Percentiles rank a stretch among this genome's conserved stretches.
phyloP scores from a whole-genome alignment of 345 rosid genomes.

The Euphorbia peplus region DNA sequence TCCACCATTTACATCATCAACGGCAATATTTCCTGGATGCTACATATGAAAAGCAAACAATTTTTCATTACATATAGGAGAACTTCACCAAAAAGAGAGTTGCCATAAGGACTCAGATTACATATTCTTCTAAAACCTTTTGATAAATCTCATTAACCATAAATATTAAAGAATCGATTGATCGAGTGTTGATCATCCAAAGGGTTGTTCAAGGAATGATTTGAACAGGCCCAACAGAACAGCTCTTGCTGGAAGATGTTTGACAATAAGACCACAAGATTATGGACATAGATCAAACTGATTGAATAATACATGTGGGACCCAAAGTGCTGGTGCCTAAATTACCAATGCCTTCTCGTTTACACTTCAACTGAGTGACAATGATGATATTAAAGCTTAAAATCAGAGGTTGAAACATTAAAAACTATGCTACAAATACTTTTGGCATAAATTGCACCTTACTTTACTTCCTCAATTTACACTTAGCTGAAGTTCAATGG shows the following conservation, averaged over 20 bases:
- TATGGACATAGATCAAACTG: neutral
- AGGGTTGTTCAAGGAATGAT: neutral
- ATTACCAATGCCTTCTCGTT: neutral
- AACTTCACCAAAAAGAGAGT: neutral
- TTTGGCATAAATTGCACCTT: constrained; percentile 1
- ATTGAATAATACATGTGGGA: neutral
- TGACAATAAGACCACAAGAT: neutral
- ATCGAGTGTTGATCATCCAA: neutral
- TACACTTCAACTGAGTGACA: neutral
- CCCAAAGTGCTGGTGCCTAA: neutral
- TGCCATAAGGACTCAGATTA: neutral
- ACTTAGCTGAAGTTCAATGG: neutral
- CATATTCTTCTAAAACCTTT: neutral
- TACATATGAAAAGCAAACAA: constrained; percentile 25
- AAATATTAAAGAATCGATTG: neutral
- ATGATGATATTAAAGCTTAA: neutral
- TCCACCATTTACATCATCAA: constrained; percentile 98
- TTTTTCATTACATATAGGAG: constrained; percentile 5
- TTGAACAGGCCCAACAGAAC: neutral
- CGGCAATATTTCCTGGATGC: constrained; percentile 99
- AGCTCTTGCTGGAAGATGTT: neutral
- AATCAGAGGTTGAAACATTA: neutral
- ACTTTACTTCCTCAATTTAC: neutral
- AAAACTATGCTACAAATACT: neutral
- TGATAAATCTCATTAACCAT: neutral